A percentile compares a stretch with the other conserved stretches of the same genome.
These are phyloP conservation scores for Pichia californica DNA, from an alignment of 805 yeast species.

Conservation along the genomic window DNA sequence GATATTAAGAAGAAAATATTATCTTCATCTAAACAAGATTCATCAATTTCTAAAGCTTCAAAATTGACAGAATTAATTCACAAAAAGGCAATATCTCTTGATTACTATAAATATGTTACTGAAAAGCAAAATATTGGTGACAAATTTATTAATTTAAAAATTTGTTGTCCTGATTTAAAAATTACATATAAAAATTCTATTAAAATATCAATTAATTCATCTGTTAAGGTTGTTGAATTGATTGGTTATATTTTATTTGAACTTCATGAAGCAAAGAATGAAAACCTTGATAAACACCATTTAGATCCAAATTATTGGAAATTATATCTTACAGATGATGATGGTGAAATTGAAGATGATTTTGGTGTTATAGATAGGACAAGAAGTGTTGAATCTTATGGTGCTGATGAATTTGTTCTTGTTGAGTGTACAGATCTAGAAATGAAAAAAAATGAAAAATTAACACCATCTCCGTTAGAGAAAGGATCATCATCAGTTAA, in stretches of 20 bases:
- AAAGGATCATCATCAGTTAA: not conserved
- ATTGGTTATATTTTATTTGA: conserved; percentile 46
- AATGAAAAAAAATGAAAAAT: conserved; percentile 38
- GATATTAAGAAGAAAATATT: not conserved
- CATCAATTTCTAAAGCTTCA: not conserved
- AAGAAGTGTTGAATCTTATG: conserved; percentile 60
- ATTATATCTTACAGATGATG: conserved; percentile 82
- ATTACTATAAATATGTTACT: conserved; percentile 28
- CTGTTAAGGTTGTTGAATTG: conserved; percentile 44
- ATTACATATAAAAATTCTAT: conserved; percentile 12
- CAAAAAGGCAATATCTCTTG: conserved; percentile 38
- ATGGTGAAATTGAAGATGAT: conserved; percentile 87
- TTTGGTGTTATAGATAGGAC: conserved; percentile 81
- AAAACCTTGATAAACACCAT: conserved; percentile 8
- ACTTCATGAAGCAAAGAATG: conserved; percentile 17
- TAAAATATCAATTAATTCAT: conserved; percentile 25
- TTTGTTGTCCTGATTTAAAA: conserved; percentile 17
- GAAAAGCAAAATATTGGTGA: conserved; percentile 11
- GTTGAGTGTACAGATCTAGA: conserved; percentile 51
- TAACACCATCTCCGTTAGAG: conserved; percentile 43
- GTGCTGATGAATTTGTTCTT: conserved; percentile 76
- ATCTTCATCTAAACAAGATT: too few relatives aligned
- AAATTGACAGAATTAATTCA: conserved; percentile 40
- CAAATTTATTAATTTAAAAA: conserved; percentile 12
- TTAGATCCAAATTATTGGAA: conserved; percentile 67